A percentile compares a stretch with the other conserved stretches of the same genome.
phyloP scores from a whole-genome alignment of 495 filamentous ascomycete species.

The Neurospora sp. region DNA sequence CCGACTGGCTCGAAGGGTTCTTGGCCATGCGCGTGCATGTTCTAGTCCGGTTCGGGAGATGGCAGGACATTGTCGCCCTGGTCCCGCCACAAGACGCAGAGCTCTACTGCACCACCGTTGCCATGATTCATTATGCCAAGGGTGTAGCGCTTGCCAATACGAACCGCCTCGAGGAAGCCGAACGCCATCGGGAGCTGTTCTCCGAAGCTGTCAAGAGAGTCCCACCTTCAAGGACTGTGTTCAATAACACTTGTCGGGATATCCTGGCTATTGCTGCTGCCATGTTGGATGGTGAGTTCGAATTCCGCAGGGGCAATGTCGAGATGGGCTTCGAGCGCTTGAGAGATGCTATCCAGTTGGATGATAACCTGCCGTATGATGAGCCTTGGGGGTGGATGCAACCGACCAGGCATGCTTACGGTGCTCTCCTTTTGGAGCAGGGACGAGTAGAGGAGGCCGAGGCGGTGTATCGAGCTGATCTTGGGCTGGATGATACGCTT shows the following conservation, averaged over 20 bases:
- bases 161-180: slow-evolving; percentile 35
- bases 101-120: slow-evolving; percentile 53
- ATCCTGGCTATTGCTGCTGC: slow-evolving; percentile 47
- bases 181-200: slow-evolving; percentile 36
- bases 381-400: slow-evolving; percentile 69
- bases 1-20: slow-evolving; percentile 62
- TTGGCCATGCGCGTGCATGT: slow-evolving; percentile 52
- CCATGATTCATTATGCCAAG: slow-evolving; percentile 55
- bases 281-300: slow-evolving; percentile 61
- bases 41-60: slow-evolving; percentile 54
- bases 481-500: slow-evolving; percentile 45
- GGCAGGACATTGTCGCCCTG: slow-evolving; percentile 46
- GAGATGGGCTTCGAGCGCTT: slow-evolving; percentile 46
- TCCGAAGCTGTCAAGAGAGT: slow-evolving; percentile 34
- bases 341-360: slow-evolving; percentile 38
- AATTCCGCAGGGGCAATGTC: slow-evolving; percentile 49
- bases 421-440: slow-evolving; percentile 53
- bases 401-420: slow-evolving; percentile 54
- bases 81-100: slow-evolving; percentile 36
- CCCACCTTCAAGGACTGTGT: slow-evolving; percentile 44
- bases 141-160: slow-evolving; percentile 52
- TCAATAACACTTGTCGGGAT: slow-evolving; percentile 53
- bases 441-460: slow-evolving; percentile 43
- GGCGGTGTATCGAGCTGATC: slow-evolving; percentile 48
- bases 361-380: slow-evolving; percentile 50